phyloP scores from a whole-genome alignment of 805 yeast genomes.

The Yarrowia yakushimensis region DNA sequence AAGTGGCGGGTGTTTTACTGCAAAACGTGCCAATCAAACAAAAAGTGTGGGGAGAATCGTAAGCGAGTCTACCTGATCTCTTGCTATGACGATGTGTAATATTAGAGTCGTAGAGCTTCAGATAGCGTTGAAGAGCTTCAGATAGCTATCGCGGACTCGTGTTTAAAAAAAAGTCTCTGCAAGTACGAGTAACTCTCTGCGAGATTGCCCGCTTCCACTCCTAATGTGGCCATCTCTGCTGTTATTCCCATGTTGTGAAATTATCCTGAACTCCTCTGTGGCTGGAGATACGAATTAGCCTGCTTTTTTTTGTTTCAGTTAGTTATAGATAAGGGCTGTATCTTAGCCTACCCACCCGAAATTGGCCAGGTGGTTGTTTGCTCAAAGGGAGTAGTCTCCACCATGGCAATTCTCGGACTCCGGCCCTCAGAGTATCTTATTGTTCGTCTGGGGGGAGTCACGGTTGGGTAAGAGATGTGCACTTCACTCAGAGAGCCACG shows the following conservation, averaged over 20 bases:
- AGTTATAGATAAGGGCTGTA: background rate
- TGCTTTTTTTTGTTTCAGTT: background rate
- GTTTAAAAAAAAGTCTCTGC: no score
- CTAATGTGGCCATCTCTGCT: background rate
- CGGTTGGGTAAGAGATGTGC: background rate
- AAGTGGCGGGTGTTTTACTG: no score
- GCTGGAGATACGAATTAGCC: no score
- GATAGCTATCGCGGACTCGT: no score
- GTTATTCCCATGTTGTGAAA: background rate
- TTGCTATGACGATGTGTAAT: no score
- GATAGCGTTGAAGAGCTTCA: no score
- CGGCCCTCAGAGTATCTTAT: background rate
- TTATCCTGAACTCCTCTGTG: background rate
- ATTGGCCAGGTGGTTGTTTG: slow-evolving; percentile 7
- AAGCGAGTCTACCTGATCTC: no score
- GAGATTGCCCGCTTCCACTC: no score
- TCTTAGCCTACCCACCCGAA: slow-evolving; percentile 7
- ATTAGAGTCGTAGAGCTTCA: no score
- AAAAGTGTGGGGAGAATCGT: no score
- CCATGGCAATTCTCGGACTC: background rate
- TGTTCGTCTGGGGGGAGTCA: background rate
- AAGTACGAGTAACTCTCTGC: no score
- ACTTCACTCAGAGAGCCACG: background rate
- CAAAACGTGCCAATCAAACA: no score
- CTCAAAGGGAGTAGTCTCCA: slow-evolving; percentile 7